These are phyloP conservation scores for Scortechinia acanthostroma DNA, from an alignment of 2,329 filamentous ascomycete genomes.

Conservation along the genomic window DNA sequence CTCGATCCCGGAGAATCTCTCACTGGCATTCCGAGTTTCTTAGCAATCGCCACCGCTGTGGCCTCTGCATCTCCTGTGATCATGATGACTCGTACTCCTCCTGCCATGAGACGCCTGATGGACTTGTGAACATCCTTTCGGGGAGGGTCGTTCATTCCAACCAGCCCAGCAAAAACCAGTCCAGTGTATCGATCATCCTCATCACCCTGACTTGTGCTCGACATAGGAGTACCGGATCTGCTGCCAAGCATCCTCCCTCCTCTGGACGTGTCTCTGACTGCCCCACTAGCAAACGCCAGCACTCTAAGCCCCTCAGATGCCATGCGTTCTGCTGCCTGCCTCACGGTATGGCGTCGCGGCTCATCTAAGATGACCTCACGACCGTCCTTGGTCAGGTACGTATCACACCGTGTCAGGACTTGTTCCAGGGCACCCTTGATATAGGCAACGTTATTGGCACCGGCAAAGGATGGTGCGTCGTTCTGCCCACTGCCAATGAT, in stretches of 20 bases:
- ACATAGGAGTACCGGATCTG: slow-evolving; percentile 43
- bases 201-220: slow-evolving; percentile 17
- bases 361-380: slow-evolving; percentile 81
- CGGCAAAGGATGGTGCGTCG: too few relatives aligned
- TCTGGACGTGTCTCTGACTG: slow-evolving; percentile 40
- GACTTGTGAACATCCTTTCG: slow-evolving; percentile 82
- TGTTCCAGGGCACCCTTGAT: slow-evolving; percentile 92
- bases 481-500: slow-evolving; percentile 61
- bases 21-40: slow-evolving; percentile 88
- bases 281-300: slow-evolving; percentile 84
- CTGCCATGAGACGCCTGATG: slow-evolving; percentile 82
- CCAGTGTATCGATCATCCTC: slow-evolving; percentile 71
- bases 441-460: slow-evolving; percentile 79
- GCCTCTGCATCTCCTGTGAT: slow-evolving; percentile 95
- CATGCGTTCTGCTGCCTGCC: slow-evolving; percentile 77
- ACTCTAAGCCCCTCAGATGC: slow-evolving; percentile 84
- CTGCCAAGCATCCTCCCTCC: slow-evolving; percentile 24
- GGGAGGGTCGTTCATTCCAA: slow-evolving; percentile 96
- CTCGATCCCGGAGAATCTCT: slow-evolving; percentile 49
- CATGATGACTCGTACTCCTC: slow-evolving; percentile 96
- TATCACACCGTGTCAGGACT: slow-evolving; percentile 79
- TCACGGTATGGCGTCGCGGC: slow-evolving; percentile 63
- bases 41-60: slow-evolving; percentile 87
- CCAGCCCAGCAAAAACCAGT: slow-evolving; percentile 81
- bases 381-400: slow-evolving; percentile 79